Conservation (phyloP, 2,329 filamentous ascomycete genomes). For the Aspergillus costaricaensis region DNA sequence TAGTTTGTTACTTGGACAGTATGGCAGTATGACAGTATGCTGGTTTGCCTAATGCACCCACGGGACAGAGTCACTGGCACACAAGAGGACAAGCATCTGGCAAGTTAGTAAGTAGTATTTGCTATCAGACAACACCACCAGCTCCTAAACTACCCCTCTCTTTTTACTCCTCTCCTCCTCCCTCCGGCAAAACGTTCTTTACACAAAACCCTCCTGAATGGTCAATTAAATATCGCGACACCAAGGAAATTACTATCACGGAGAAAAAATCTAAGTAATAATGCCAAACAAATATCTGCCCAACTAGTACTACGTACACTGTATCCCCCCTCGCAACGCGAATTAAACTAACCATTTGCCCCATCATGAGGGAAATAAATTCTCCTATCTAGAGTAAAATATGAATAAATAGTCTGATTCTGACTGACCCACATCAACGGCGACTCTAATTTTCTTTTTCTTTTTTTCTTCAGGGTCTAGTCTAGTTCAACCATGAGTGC, state of each 20-base stretch:
- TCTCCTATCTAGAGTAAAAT: neutral
- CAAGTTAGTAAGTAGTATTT: too few relatives aligned
- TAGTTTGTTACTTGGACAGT: too few relatives aligned
- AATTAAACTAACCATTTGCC: neutral
- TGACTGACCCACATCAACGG: neutral
- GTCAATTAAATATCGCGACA: neutral
- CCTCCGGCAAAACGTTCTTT: too few relatives aligned
- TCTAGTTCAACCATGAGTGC: too few relatives aligned
- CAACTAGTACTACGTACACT: neutral
- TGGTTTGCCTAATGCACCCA: too few relatives aligned
- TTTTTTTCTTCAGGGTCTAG: neutral
- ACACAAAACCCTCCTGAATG: neutral
- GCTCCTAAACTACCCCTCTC: too few relatives aligned
- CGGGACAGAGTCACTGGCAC: too few relatives aligned
- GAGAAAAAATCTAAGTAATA: neutral
- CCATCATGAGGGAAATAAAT: neutral
- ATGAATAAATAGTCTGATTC: too few relatives aligned
- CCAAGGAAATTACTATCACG: neutral
- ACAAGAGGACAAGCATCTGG: too few relatives aligned
- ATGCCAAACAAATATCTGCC: neutral
- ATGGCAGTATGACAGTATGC: too few relatives aligned
- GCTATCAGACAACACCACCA: too few relatives aligned
- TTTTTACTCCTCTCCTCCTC: too few relatives aligned
- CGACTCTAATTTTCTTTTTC: neutral
- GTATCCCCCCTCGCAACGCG: neutral